Percentiles rank a stretch among this genome's conserved stretches.
These are phyloP conservation scores for Starmerella stellata DNA, from an alignment of 805 yeast species.

Conservation along the genomic window DNA sequence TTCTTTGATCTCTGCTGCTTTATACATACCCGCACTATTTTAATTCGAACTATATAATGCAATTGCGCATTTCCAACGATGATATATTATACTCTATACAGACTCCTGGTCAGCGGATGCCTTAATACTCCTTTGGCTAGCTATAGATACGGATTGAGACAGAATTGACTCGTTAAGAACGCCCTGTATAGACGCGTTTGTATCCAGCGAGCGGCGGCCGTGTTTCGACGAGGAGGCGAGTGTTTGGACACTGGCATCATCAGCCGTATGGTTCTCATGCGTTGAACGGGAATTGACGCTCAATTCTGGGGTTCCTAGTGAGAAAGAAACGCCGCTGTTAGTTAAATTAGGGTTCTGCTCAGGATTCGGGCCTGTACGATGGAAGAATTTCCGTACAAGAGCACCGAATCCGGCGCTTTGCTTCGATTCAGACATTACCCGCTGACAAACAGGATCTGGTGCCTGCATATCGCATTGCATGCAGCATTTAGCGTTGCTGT, in stretches of 20 bases:
- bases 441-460: no score
- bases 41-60: no score
- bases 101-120: no score
- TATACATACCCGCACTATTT: no score
- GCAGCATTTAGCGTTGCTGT: no score
- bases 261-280: slow-evolving; percentile 10
- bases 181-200: slow-evolving; percentile 25
- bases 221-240: slow-evolving; percentile 24
- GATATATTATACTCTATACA: no score
- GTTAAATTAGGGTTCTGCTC: no score
- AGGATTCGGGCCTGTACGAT: neutral
- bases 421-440: neutral
- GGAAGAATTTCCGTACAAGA: neutral
- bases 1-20: no score
- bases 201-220: slow-evolving; percentile 22
- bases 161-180: slow-evolving; percentile 21
- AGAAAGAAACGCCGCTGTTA: no score
- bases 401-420: neutral
- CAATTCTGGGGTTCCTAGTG: neutral
- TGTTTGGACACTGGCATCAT: slow-evolving; percentile 24
- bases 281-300: neutral
- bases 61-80: no score
- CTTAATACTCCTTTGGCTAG: neutral
- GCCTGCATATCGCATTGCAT: no score
- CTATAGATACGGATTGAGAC: slow-evolving; percentile 2